Conservation (phyloP, 306 rosid species). For the Glycyrrhiza uralensis region DNA sequence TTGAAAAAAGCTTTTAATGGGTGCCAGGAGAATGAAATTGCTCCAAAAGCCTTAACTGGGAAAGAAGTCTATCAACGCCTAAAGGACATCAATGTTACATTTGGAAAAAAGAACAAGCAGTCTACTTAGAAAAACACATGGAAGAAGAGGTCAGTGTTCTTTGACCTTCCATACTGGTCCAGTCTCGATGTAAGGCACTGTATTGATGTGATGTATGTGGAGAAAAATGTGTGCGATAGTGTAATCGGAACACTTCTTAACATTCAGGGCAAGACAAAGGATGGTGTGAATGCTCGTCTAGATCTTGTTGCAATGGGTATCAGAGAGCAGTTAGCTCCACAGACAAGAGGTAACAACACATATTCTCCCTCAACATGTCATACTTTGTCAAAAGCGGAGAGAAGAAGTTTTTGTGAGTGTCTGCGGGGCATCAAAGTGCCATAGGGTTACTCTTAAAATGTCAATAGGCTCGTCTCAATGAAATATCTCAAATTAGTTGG, state of each 20-base stretch:
- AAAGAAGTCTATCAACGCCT: not conserved
- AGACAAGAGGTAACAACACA: not conserved
- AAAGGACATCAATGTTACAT: no score
- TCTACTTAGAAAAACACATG: no score
- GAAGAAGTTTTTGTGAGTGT: not conserved
- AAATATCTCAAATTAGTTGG: not conserved
- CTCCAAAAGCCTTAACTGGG: not conserved
- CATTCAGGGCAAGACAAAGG: not conserved
- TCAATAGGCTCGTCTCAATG: not conserved
- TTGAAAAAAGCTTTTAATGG: not conserved
- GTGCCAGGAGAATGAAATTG: not conserved
- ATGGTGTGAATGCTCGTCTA: not conserved
- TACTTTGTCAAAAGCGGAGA: not conserved
- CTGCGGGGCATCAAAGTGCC: not conserved
- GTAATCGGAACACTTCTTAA: not conserved
- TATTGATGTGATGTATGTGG: not conserved
- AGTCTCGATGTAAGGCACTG: not conserved
- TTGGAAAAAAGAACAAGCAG: not conserved
- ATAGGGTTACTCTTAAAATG: not conserved
- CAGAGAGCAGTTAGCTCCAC: not conserved
- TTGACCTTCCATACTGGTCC: not conserved
- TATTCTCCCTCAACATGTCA: not conserved
- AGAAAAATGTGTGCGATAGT: not conserved
- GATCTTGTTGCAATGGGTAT: not conserved
- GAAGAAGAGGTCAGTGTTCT: not conserved